Conservation (phyloP, 306 rosid genomes). For the Glycyrrhiza uralensis region DNA sequence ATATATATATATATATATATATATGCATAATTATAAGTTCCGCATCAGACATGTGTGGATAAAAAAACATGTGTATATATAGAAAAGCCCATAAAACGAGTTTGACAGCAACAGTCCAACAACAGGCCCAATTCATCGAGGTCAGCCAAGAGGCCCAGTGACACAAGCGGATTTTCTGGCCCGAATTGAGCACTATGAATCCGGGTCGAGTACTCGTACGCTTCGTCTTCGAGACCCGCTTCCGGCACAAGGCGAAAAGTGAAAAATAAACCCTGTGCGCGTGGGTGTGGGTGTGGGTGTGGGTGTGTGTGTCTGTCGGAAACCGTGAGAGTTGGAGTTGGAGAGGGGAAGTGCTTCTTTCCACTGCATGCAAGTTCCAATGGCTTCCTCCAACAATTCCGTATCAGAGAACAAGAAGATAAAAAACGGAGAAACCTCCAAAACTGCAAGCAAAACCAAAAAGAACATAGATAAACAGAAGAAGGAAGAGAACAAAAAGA, state of each 20-base stretch:
- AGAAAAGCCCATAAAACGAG: not conserved
- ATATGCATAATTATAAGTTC: too few species aligned
- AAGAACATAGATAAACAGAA: slow-evolving; percentile 2
- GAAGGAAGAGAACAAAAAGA: not conserved
- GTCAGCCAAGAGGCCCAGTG: not conserved
- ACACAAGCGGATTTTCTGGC: not conserved
- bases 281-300: too few species aligned
- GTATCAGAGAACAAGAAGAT: slow-evolving; percentile 38
- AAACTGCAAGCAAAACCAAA: not conserved
- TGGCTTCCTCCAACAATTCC: slow-evolving; percentile 66
- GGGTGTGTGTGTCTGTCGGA: not conserved
- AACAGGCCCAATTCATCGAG: too few species aligned
- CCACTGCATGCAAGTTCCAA: slow-evolving; percentile 18
- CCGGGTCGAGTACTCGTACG: not conserved
- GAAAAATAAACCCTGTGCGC: not conserved
- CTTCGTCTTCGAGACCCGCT: not conserved
- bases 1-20: too few species aligned
- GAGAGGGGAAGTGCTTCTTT: not conserved
- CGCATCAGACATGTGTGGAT: too few species aligned
- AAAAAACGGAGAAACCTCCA: slow-evolving; percentile 32
- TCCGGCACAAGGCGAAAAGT: not conserved
- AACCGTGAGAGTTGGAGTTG: not conserved
- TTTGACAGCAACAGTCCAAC: not conserved
- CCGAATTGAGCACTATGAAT: not conserved
- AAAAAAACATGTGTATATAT: too few species aligned